Evolutionary conservation across 805 yeast species (phyloP), one percentile per base, ranked within the genome.

Genomic region (Saturnispora ahearnii): DNA sequence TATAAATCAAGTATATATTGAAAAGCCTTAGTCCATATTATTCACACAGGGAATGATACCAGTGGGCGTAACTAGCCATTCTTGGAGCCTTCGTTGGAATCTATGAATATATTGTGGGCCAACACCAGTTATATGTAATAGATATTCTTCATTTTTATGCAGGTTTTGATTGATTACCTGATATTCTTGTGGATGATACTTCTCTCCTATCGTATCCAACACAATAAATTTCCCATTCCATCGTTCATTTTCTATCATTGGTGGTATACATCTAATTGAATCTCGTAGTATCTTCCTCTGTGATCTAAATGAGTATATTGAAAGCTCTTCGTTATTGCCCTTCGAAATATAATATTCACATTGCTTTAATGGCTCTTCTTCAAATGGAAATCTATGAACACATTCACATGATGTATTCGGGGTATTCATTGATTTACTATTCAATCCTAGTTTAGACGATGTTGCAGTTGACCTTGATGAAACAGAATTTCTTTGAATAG

Each of bases 191-290:
- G 59, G 59, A 9, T 43, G 30, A 28, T 56, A 56, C 10, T 45
- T 41, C 30, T 46, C 45, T 2, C 8, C 24, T 30, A 45, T 30
- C 33, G 57, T 50, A 40, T 63, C 67, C 8, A 61, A 46, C 11
- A 66, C 67, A 13, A 66, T 38, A 33, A 31, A 60, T 24, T 56
- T 54, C 15, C 68, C 68, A 2, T 65, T 54, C 72, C 72, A 68
- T 45, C 64, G 55, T 36, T 68, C 70, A 50, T 62, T 62, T 7
- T 64, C 57, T 1, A 59, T 28, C 46, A 68, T 50, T 8, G 67
- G 60, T 1, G 62, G 54, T 63, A 68, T 67, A 49, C 72, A 68
- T 13, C 70, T 48, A 5, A 68, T 54, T 5, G 67, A 58, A 51
- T 68, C 70, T 21, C 66, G 53, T 34, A 66, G 31, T 3, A 62